Evolutionary conservation across 2,329 filamentous ascomycete genomes (phyloP), one percentile per base, ranked within the genome.

Genomic region (Nemania sp.): DNA sequence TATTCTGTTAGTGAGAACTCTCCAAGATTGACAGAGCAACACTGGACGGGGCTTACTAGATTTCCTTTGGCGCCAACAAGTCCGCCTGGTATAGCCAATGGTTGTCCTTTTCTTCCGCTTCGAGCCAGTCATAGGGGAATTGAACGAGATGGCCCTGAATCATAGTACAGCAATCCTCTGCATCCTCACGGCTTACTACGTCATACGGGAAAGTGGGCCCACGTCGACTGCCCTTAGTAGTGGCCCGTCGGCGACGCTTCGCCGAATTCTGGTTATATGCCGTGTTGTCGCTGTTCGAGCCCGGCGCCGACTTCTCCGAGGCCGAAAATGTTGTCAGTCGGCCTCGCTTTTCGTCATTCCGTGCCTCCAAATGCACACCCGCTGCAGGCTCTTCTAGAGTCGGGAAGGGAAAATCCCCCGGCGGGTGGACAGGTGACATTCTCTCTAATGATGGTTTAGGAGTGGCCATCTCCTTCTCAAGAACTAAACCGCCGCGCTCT

Each of bases 41-140:
- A 22, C 6, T 1, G 28, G 23, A 40, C 3, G 8, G 14, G 11
- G 81, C 88, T 86, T 80, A 91, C 89, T 99, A 99, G 67, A 99
- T 97, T 75, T 97, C 91, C 73, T 99, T 79, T 52, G 94, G 94
- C 65, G 94, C 95, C 69, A 99, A 87, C 72, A 95, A 88, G 72
- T 99, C 94, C 51, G 97, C 90, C 68, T 93, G 91, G 74, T 96
- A 97, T 59, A 97, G 82, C 94, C 94, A 99, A 69, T 97, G 96
- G 52, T 91, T 90, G 61, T 91, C 92, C 67, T 86, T 84, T 76
- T 97, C 94, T 74, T 97, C 94, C 51, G 87, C 89, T 64, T 89
- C 83, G 49, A 96, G 82, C 91, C 95, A 99, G 66, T 99, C 91
- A 72, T 97, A 96, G 5, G 94, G 94, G 78, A 95, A 99, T 60